Evolutionary conservation across 2,329 filamentous ascomycete species (phyloP), one percentile per base, ranked within the genome.

Genomic region (Neurospora sp.): DNA sequence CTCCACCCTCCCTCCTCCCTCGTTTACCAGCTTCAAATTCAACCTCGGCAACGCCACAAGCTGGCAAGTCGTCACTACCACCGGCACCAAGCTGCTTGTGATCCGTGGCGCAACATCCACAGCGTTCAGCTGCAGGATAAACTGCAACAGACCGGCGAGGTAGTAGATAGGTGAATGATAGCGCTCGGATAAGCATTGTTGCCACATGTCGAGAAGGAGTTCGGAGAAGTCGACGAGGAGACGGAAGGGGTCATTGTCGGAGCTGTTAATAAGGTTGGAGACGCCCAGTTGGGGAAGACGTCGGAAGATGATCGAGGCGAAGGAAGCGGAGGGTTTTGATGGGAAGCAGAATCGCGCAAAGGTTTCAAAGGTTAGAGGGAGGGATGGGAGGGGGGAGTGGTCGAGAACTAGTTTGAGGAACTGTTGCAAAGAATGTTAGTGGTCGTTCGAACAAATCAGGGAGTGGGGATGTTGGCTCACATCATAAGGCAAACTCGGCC

Each of bases 291-390:
- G 77, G 0, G 90, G 87, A n/a, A 95, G 79, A 66, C 85, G 86
- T 72, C 91, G 88, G 68, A 92, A 86, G 38, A 94, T 85, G 28
- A 89, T 82, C 3, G 91, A 87, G 0, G 91, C 87, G 7, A 94
- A 82, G 0, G 88, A 90, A 66, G 84, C 84, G 0, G 80, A 78
- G 1, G 86, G 84, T n/a, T 87, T 82, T 0, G 91, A 91, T 1
- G 90, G 89, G 68, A 93, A 89, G 4, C 82, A 78, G 77, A 89
- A 88, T 66, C 86, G 87, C 8, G 89, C 85, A 17, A 95, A 81
- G 1, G 86, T 83, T 74, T 95, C 91, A 66, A 95, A 86, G 0
- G 88, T 89, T 17, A 90, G 84, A 2, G 88, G 84, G 58, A 86
- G 84, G 17, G 84, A 83, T 66, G 83, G 83, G 0, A 82, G 81